These are phyloP conservation scores for Plantago major DNA, from an alignment of 257 asterid genomes.

Conservation along the genomic window DNA sequence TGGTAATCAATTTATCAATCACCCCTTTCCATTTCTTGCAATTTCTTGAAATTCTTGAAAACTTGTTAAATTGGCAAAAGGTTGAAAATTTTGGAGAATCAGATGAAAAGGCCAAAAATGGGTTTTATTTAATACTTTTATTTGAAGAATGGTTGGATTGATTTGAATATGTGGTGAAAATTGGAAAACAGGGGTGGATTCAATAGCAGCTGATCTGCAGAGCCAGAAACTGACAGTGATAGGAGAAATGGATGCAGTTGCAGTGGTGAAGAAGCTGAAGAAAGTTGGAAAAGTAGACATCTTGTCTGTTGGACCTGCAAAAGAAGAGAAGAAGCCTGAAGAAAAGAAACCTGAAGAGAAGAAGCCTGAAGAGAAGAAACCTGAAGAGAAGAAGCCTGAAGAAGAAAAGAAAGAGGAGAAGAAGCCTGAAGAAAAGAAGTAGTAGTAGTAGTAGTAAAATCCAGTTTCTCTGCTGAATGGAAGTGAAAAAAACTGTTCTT, in stretches of 20 bases:
- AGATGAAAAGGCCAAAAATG: neutral
- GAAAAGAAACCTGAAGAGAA: conserved; percentile 22
- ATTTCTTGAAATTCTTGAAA: neutral
- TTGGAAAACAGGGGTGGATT: conserved; percentile 46
- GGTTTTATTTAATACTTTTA: neutral
- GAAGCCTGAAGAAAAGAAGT: conserved; percentile 41
- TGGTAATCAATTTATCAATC: conserved; percentile 23
- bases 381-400: neutral
- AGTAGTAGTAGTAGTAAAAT: neutral
- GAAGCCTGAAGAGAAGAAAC: neutral
- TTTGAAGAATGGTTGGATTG: neutral
- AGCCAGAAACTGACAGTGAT: conserved; percentile 54
- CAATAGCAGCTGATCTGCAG: conserved; percentile 49
- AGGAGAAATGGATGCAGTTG: conserved; percentile 62
- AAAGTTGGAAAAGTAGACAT: conserved; percentile 53
- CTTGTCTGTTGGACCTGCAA: conserved; percentile 46
- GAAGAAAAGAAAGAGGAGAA: conserved; percentile 29
- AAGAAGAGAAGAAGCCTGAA: conserved; percentile 42
- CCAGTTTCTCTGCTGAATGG: neutral
- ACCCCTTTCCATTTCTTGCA: neutral
- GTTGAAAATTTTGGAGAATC: too few relatives aligned
- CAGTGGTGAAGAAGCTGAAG: conserved; percentile 54
- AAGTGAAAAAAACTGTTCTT: neutral
- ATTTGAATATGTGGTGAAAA: neutral
- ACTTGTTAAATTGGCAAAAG: too few relatives aligned